Percentiles rank a stretch among this genome's conserved stretches.
phyloP scores from a whole-genome alignment of 306 rosid species.

The Carpinus viminea region DNA sequence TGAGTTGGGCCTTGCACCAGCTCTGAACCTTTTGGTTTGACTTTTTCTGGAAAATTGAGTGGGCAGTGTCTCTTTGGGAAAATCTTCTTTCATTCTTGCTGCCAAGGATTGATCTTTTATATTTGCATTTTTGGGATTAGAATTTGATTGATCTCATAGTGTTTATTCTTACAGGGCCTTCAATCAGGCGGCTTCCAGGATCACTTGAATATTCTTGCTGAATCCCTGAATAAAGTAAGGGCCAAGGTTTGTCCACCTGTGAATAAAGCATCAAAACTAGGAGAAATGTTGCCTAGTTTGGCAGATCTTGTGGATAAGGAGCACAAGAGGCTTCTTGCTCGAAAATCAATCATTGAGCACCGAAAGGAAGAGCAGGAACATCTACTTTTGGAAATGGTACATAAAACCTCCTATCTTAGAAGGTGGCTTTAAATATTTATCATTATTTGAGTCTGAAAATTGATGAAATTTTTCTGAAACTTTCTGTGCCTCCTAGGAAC shows the following conservation, averaged over 20 bases:
- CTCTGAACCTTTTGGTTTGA: not conserved
- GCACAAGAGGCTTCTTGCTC: conserved; percentile 93
- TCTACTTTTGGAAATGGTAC: conserved; percentile 85
- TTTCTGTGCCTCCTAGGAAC: conserved; percentile 55
- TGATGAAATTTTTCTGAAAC: not conserved
- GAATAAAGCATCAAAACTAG: conserved; percentile 53
- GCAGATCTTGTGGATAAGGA: conserved; percentile 81
- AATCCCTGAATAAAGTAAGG: conserved; percentile 68
- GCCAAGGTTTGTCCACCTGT: conserved; percentile 67
- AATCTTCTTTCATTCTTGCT: not conserved
- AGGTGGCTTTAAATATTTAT: not conserved
- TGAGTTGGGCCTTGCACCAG: not conserved
- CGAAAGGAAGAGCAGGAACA: conserved; percentile 97
- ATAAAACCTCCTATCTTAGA: not conserved
- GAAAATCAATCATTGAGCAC: conserved; percentile 88
- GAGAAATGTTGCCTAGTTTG: conserved; percentile 59
- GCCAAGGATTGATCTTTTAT: not conserved
- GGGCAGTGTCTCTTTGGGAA: not conserved
- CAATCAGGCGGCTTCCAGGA: conserved; percentile 80
- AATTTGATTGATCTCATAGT: not conserved
- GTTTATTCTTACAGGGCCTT: conserved; percentile 48
- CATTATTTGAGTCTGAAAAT: not conserved
- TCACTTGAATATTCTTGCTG: conserved; percentile 79
- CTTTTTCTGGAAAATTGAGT: not conserved
- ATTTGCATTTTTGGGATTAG: not conserved